Conservation (phyloP, 768 basidiomycete genomes). For the Piloderma croceum region DNA sequence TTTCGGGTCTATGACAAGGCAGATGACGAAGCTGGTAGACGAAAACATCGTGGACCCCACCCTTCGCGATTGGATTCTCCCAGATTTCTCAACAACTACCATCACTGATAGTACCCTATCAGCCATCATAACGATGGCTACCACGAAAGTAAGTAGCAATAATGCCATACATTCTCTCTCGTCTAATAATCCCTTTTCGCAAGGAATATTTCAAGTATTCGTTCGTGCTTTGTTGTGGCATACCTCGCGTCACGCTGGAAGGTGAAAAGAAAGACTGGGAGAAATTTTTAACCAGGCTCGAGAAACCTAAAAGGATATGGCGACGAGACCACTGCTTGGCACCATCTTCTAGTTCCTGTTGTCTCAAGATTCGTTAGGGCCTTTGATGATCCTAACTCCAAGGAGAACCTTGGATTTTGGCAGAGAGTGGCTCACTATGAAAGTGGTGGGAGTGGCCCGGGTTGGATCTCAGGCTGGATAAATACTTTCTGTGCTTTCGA, state of each 20-base stretch:
- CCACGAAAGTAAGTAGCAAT: too few relatives aligned
- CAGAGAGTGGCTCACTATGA: too few relatives aligned
- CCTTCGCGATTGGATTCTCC: constrained; percentile 24
- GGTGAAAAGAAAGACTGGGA: constrained; percentile 20
- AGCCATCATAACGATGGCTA: constrained; percentile 24
- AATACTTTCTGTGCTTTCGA: constrained; percentile 13
- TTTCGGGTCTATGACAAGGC: constrained; percentile 23
- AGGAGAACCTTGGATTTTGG: too few relatives aligned
- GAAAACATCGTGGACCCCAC: constrained; percentile 20
- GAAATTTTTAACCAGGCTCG: constrained; percentile 14
- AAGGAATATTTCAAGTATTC: constrained; percentile 18
- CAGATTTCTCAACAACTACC: constrained; percentile 27
- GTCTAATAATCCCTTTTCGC: too few relatives aligned
- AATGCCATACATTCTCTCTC: too few relatives aligned
- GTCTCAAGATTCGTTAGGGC: constrained; percentile 7
- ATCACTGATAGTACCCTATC: constrained; percentile 19
- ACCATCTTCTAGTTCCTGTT: constrained; percentile 15
- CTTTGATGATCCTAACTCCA: too few relatives aligned
- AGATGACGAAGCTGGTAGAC: constrained; percentile 21
- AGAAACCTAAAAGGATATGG: constrained; percentile 18
- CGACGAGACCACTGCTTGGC: constrained; percentile 11
- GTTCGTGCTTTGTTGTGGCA: constrained; percentile 9
- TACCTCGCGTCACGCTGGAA: constrained; percentile 16
- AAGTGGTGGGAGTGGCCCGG: constrained; percentile 1
- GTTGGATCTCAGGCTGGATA: constrained; percentile 12